Percentiles rank a stretch among this genome's conserved stretches.
Evolutionary conservation across 208 protist species (phyloP).

Genomic region (Trypanosoma cruzi): DNA sequence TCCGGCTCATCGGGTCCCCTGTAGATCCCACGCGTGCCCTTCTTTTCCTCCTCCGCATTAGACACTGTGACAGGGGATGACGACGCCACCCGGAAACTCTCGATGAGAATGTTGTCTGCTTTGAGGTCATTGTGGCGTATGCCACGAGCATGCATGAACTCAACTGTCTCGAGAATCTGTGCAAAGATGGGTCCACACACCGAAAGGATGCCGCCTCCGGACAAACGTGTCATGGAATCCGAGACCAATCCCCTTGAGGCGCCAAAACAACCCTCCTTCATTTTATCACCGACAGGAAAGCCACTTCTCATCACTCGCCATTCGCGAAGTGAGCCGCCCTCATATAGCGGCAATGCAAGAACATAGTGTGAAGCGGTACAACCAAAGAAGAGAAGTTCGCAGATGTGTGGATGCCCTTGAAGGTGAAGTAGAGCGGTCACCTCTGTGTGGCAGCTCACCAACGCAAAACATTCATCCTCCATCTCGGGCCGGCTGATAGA

Average conservation of each 20-base stretch:
- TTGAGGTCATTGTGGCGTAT: constrained; percentile 87
- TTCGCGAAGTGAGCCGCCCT: constrained; percentile 52
- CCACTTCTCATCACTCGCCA: constrained; percentile 57
- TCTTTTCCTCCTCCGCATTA: background rate
- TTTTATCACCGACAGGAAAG: background rate
- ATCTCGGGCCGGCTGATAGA: constrained; percentile 48
- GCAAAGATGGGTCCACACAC: constrained; percentile 62
- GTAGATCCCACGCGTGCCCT: background rate
- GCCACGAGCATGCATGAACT: constrained; percentile 49
- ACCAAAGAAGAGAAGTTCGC: constrained; percentile 63
- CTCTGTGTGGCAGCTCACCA: constrained; percentile 75
- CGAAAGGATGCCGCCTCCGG: constrained; percentile 22
- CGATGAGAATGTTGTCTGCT: constrained; percentile 76
- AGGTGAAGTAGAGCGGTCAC: constrained; percentile 66
- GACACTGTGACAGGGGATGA: background rate
- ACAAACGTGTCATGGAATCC: background rate
- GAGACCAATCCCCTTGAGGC: background rate
- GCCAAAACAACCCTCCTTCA: background rate
- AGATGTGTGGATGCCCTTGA: constrained; percentile 60
- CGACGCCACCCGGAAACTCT: constrained; percentile 8
- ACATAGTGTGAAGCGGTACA: constrained; percentile 71
- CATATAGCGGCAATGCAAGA: constrained; percentile 70
- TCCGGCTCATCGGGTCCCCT: background rate
- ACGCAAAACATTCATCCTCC: constrained; percentile 45
- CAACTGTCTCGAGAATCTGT: constrained; percentile 71